phyloP scores from a whole-genome alignment of 2,329 filamentous ascomycete species.

The Xylaria polymorpha region DNA sequence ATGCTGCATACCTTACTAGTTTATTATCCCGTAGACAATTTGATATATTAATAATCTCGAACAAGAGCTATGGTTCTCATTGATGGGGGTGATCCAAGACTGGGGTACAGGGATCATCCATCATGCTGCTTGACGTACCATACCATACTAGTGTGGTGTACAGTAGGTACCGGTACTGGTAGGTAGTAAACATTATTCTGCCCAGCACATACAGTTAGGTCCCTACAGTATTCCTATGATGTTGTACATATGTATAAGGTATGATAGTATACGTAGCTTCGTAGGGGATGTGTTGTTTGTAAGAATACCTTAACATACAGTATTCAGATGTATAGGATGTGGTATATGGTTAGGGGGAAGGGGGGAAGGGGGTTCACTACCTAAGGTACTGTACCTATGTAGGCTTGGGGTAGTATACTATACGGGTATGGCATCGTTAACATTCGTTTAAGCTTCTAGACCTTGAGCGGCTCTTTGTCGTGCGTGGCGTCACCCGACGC shows the following conservation, averaged over 20 bases:
- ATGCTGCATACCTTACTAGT: too few species aligned
- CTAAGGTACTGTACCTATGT: too few species aligned
- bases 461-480: not conserved
- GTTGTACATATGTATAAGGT: not conserved
- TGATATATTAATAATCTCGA: slow-evolving; percentile 10
- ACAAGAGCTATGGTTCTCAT: slow-evolving; percentile 3
- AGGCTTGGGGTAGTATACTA: too few species aligned
- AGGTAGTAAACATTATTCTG: not conserved
- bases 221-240: not conserved
- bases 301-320: too few species aligned
- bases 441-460: too few species aligned
- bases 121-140: slow-evolving; percentile 14
- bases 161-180: not conserved
- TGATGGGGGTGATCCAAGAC: slow-evolving; percentile 26
- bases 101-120: slow-evolving; percentile 7
- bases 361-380: too few species aligned
- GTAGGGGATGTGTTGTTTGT: not conserved
- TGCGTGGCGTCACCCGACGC: not conserved
- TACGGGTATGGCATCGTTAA: too few species aligned
- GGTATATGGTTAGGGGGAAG: too few species aligned
- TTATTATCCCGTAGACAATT: not conserved
- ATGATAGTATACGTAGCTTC: not conserved
- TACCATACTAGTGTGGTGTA: not conserved
- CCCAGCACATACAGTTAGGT: not conserved
- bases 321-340: too few species aligned